A percentile compares a stretch with the other conserved stretches of the same genome.
phyloP scores from a whole-genome alignment of 495 filamentous ascomycete genomes.

The Penicillium maclennaniae region DNA sequence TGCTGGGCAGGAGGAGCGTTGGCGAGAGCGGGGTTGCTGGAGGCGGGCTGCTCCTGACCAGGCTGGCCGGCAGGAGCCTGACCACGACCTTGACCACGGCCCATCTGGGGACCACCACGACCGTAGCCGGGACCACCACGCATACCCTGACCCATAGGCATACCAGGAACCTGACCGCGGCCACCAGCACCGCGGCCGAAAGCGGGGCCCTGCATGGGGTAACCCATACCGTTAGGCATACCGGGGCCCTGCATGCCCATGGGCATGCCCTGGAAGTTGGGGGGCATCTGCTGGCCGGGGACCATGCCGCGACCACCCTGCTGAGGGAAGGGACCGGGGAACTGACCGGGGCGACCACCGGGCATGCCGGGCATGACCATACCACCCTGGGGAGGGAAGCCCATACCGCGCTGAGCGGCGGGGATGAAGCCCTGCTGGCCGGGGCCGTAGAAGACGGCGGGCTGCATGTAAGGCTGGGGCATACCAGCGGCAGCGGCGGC shows the following conservation, averaged over 20 bases:
- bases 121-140: constrained; percentile 64
- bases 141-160: constrained; percentile 67
- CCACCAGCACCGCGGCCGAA: constrained; percentile 68
- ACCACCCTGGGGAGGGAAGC: constrained; percentile 76
- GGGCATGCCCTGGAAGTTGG: constrained; percentile 78
- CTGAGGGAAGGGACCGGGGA: constrained; percentile 74
- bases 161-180: constrained; percentile 71
- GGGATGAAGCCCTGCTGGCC: constrained; percentile 82
- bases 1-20: constrained; percentile 65
- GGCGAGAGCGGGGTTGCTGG: constrained; percentile 41
- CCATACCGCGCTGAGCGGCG: constrained; percentile 71
- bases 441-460: constrained; percentile 82
- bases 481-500: constrained; percentile 89
- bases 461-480: constrained; percentile 80
- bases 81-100: constrained; percentile 45
- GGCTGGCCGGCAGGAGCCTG: constrained; percentile 31
- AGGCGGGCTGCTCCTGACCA: constrained; percentile 28
- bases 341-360: constrained; percentile 78
- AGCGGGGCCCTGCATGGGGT: constrained; percentile 53
- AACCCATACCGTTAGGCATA: constrained; percentile 52
- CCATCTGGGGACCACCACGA: constrained; percentile 51
- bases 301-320: constrained; percentile 80
- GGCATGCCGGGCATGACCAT: constrained; percentile 81
- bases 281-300: constrained; percentile 72
- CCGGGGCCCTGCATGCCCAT: constrained; percentile 65